phyloP scores from a whole-genome alignment of 371 early-diverging fungal species.

The Phascolomyces articulosus region DNA sequence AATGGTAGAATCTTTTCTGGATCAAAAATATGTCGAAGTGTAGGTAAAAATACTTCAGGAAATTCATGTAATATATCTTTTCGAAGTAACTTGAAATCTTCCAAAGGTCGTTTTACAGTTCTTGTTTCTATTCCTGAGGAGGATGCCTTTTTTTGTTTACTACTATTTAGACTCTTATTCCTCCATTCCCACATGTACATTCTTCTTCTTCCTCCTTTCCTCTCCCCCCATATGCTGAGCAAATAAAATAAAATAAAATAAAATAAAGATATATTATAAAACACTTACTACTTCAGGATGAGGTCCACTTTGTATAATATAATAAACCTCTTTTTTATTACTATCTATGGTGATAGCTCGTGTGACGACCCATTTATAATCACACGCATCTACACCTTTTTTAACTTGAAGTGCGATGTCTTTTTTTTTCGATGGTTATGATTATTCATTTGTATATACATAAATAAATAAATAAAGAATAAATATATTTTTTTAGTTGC shows the following conservation, averaged over 20 bases:
- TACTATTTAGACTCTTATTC: too few relatives aligned
- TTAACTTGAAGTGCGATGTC: conserved; percentile 5
- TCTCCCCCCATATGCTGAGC: too few relatives aligned
- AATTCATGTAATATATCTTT: conserved; percentile 44
- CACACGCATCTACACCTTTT: background rate
- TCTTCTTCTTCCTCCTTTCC: too few relatives aligned
- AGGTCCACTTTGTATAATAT: conserved; percentile 4
- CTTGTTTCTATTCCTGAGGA: background rate
- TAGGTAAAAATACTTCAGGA: conserved; percentile 58
- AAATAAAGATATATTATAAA: background rate
- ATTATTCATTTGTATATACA: too few relatives aligned
- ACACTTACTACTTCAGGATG: background rate
- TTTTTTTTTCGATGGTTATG: too few relatives aligned
- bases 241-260: background rate
- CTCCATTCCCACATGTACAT: too few relatives aligned
- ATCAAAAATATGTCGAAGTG: conserved; percentile 38
- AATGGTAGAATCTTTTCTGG: conserved; percentile 27
- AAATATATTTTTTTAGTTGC: background rate
- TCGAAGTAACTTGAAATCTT: conserved; percentile 52
- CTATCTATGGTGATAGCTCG: conserved; percentile 4
- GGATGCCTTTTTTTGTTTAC: background rate
- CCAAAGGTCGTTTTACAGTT: conserved; percentile 28
- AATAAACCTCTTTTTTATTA: background rate
- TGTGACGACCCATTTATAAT: conserved; percentile 8
- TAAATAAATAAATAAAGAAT: background rate